Base-by-base conservation (phyloP, 306 rosid species). In the Geum urbanum region DNA sequence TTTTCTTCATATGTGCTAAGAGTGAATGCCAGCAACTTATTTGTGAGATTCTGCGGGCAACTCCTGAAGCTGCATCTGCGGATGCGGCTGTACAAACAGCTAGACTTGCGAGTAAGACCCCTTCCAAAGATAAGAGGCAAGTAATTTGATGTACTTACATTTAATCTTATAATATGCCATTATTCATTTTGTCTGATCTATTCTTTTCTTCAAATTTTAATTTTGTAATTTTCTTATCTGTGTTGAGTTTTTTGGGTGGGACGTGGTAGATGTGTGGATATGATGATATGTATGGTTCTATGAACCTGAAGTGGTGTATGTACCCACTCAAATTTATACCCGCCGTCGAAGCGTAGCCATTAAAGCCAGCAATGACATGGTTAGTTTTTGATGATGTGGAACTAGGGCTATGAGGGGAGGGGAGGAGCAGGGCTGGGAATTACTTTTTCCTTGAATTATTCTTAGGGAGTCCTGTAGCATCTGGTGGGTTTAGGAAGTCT, bases 51-150 rank as follows among this genome's bases (percentile, higher is more conserved):
- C 83, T 95, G 76, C 97, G 99, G 70, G 95, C 99, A 73, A 95
- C 99, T 76, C 99, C 97, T 47, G 99, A 95, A 84, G 99, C 97
- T 72, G 96, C 99, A 66, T 89, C 97, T 55, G 97, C 97, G 9
- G 97, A 95, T 84, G 97, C 99, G 83, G 96, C 96, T 48, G 95
- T 89, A 72, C 99, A 95, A 83, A 95, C 99, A 13, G 99, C 97
- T 81, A 87, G 99, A 85, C 89, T 95, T 82, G 95, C 92, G 8
- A 91, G 80, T 85, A 89, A 95, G 92, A 87, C n/a, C 76, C 96
- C 96, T 75, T 89, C 96, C 77, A 95, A 91, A 75, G 87, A 84
- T 18, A 89, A 87, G 86, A 89, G 89, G 99, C 82, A 84, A 82
- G 96, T 80, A 76, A 71, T 68, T 77, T n/a, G 43, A 58, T 40